Evolutionary conservation across 257 asterid genomes (phyloP).

Genomic region (Echites panduratus): DNA sequence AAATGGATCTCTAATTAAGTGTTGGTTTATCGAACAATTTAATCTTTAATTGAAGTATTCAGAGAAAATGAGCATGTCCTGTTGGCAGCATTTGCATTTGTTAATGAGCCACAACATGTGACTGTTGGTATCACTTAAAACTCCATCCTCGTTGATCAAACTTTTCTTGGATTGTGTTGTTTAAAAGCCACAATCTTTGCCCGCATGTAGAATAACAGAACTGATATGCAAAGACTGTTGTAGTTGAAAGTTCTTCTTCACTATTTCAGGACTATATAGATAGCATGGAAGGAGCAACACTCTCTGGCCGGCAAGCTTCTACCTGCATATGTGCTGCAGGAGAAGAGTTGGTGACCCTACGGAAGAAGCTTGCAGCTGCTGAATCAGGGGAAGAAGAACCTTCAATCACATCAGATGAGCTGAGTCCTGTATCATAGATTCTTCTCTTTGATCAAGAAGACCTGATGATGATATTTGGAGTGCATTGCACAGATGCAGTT

Average conservation of each 20-base stretch:
- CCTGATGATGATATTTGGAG: background rate
- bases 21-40: background rate
- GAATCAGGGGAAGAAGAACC: conserved; percentile 25
- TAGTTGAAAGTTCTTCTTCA: background rate
- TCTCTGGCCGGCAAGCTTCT: conserved; percentile 93
- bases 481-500: background rate
- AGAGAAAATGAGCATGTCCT: background rate
- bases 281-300: conserved; percentile 99
- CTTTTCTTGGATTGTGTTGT: background rate
- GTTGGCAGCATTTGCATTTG: background rate
- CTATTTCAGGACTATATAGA: conserved; percentile 82
- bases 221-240: background rate
- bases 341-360: conserved; percentile 57
- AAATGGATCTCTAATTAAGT: background rate
- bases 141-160: background rate
- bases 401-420: conserved; percentile 36
- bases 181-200: background rate
- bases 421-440: conserved; percentile 41
- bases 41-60: background rate
- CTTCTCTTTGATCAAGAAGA: background rate
- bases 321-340: conserved; percentile 81
- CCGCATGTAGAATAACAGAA: background rate
- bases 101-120: background rate
- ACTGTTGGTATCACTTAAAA: background rate
- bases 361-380: conserved; percentile 33